phyloP scores from a whole-genome alignment of 495 filamentous ascomycete genomes.

The Cercophora sp. region DNA sequence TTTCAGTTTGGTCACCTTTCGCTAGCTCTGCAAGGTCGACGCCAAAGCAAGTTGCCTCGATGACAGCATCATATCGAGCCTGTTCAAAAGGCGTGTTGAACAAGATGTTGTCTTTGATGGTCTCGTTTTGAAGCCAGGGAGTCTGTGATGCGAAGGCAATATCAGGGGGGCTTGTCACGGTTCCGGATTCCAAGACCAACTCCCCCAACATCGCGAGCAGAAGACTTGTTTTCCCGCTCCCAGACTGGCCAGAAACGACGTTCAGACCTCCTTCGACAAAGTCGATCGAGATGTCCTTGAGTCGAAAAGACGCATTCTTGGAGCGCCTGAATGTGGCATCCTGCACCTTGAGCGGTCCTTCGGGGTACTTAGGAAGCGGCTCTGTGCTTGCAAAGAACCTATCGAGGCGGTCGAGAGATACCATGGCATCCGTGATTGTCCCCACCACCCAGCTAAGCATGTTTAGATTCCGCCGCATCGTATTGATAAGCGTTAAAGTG shows the following conservation, averaged over 20 bases:
- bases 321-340: conserved; percentile 44
- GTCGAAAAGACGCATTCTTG: conserved; percentile 40
- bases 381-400: conserved; percentile 41
- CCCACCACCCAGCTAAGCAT: conserved; percentile 39
- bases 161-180: conserved; percentile 48
- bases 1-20: conserved; percentile 53
- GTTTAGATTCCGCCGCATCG: conserved; percentile 39
- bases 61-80: conserved; percentile 50
- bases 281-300: conserved; percentile 44
- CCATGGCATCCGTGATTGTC: conserved; percentile 35
- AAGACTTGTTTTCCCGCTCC: conserved; percentile 62
- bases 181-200: conserved; percentile 40
- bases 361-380: conserved; percentile 37
- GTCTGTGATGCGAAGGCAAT: conserved; percentile 51
- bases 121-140: conserved; percentile 55
- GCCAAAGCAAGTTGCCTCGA: conserved; percentile 61
- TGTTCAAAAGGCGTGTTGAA: conserved; percentile 49
- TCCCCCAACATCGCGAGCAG: conserved; percentile 61
- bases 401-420: conserved; percentile 46
- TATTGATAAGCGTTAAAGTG: conserved; percentile 41
- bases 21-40: conserved; percentile 52
- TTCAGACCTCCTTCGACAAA: conserved; percentile 51
- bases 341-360: conserved; percentile 37
- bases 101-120: conserved; percentile 55
- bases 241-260: conserved; percentile 51